phyloP scores from a whole-genome alignment of 768 basidiomycete genomes.

The Rhodotorula graminis region DNA sequence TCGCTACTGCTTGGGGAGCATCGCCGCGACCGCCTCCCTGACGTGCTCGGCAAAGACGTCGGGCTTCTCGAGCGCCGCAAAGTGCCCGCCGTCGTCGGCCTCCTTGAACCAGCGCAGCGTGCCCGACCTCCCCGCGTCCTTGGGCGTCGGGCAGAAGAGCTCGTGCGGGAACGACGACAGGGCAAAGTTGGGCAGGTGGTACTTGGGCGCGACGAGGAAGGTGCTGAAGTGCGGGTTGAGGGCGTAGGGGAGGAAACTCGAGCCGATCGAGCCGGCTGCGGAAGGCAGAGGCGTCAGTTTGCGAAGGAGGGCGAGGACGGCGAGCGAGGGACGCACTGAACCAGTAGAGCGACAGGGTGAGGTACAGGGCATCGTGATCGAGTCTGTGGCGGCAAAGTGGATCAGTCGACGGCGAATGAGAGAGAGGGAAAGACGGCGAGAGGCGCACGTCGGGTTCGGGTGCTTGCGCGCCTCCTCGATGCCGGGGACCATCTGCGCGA shows the following conservation, averaged over 20 bases:
- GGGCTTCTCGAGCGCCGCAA: slow-evolving; percentile 29
- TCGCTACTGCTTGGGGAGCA: neutral
- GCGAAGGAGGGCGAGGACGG: too few species aligned
- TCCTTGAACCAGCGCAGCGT: slow-evolving; percentile 20
- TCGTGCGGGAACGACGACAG: slow-evolving; percentile 19
- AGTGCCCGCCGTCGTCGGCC: slow-evolving; percentile 29
- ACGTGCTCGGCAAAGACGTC: slow-evolving; percentile 20
- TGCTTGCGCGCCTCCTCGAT: slow-evolving; percentile 2
- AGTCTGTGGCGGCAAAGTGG: neutral
- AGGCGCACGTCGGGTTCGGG: slow-evolving; percentile 13
- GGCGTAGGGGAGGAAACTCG: slow-evolving; percentile 30
- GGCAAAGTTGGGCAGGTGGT: slow-evolving; percentile 22
- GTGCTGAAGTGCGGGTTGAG: slow-evolving; percentile 27
- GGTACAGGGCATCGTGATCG: slow-evolving; percentile 3
- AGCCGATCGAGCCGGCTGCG: slow-evolving; percentile 20
- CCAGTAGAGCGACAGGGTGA: slow-evolving; percentile 24
- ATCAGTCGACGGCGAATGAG: slow-evolving; percentile 2
- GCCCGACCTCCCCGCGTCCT: slow-evolving; percentile 1
- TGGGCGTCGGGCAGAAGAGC: slow-evolving; percentile 7
- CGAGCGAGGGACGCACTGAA: slow-evolving; percentile 9
- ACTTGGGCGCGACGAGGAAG: slow-evolving; percentile 14
- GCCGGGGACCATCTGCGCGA: slow-evolving; percentile 10
- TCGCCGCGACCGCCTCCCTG: slow-evolving; percentile 9
- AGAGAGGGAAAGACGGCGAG: neutral
- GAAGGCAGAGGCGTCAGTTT: neutral